These are phyloP conservation scores for Dysphania ambrosioides DNA, from an alignment of 148 eudicot genomes.

Conservation along the genomic window DNA sequence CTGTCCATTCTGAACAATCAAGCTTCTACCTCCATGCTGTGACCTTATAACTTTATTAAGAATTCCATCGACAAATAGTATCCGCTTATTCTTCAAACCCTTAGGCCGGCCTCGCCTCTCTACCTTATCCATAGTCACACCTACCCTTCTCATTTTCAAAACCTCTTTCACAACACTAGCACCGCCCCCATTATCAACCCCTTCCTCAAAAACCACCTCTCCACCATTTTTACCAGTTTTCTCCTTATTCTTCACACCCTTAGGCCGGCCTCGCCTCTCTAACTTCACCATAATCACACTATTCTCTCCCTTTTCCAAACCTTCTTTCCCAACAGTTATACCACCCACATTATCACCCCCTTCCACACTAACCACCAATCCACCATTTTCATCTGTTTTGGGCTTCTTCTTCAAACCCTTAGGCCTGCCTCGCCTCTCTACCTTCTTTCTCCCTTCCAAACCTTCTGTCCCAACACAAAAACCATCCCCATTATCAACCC, in stretches of 20 bases:
- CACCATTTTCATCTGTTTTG: too few species aligned
- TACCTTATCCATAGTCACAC: too few species aligned
- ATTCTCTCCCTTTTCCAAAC: conserved; percentile 15
- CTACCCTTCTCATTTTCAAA: neutral
- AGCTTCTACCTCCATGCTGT: conserved; percentile 1
- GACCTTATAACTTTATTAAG: conserved; percentile 16
- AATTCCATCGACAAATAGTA: conserved; percentile 17
- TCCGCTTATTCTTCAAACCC: conserved; percentile 25
- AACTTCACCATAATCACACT: neutral
- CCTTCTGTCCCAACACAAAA: neutral
- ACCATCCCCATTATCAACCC: neutral
- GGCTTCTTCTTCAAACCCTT: too few species aligned
- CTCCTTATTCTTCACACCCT: neutral
- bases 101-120: conserved; percentile 30
- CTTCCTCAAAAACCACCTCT: too few species aligned
- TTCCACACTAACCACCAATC: conserved; percentile 12
- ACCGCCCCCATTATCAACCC: neutral
- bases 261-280: neutral
- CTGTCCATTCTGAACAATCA: conserved; percentile 17
- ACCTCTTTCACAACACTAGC: neutral
- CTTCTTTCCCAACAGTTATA: too few species aligned
- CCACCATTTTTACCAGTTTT: too few species aligned
- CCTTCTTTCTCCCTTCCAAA: too few species aligned
- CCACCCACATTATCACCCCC: conserved; percentile 15
- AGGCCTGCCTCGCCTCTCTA: too few species aligned